A percentile compares a stretch with the other conserved stretches of the same genome.
Conservation (phyloP, 495 filamentous ascomycete genomes). For the Thermothielavioides terrestris region DNA sequence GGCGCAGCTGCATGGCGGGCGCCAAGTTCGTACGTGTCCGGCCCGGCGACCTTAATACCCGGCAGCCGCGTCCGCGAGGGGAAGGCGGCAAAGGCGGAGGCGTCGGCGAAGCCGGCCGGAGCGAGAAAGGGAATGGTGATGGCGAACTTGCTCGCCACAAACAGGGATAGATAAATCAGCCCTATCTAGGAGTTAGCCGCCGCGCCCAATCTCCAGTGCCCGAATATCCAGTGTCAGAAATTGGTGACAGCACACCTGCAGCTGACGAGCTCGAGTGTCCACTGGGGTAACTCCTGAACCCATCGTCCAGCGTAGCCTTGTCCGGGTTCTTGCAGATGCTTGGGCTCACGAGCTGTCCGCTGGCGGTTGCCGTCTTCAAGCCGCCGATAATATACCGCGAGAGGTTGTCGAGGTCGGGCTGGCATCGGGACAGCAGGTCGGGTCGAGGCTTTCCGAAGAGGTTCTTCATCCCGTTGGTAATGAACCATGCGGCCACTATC, state of each 20-base stretch:
- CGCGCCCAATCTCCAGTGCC: not conserved
- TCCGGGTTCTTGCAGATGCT: conserved; percentile 64
- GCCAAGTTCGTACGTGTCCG: conserved; percentile 24
- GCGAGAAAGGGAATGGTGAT: conserved; percentile 52
- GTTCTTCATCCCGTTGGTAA: conserved; percentile 79
- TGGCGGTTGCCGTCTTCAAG: conserved; percentile 9
- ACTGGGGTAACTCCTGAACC: conserved; percentile 77
- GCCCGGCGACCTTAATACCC: conserved; percentile 11
- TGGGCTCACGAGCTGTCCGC: conserved; percentile 51
- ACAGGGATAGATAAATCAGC: conserved; percentile 70
- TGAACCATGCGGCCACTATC: conserved; percentile 58
- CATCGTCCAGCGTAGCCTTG: conserved; percentile 61
- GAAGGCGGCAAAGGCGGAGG: conserved; percentile 38
- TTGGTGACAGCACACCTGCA: conserved; percentile 49
- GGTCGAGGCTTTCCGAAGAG: conserved; percentile 78
- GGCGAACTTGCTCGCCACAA: conserved; percentile 54
- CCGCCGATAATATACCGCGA: conserved; percentile 36
- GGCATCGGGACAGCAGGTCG: conserved; percentile 66
- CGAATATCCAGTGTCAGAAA: not conserved
- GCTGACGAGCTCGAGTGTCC: conserved; percentile 58
- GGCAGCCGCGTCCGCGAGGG: conserved; percentile 34
- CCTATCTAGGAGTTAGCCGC: conserved; percentile 22
- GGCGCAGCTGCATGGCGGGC: conserved; percentile 12
- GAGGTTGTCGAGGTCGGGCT: conserved; percentile 44
- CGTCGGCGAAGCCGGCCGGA: conserved; percentile 24